phyloP scores from a whole-genome alignment of 2,329 filamentous ascomycete genomes.

The Pestalotiopsis fici region DNA sequence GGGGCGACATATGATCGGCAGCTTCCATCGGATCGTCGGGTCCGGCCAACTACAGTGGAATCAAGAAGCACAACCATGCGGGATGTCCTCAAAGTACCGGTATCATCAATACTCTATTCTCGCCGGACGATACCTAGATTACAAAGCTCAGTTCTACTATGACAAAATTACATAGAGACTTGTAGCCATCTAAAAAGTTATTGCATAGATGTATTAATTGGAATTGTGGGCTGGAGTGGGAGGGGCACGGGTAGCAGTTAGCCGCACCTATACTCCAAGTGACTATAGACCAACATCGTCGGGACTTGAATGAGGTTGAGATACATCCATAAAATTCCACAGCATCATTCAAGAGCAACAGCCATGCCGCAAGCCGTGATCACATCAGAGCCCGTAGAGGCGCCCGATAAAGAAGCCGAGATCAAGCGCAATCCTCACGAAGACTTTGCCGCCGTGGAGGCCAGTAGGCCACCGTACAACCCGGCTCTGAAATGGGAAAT shows the following conservation, averaged over 20 bases:
- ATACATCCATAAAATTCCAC: background rate
- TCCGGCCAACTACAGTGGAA: background rate
- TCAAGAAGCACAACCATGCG: background rate
- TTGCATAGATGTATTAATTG: too few relatives aligned
- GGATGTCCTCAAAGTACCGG: background rate
- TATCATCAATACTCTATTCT: too few relatives aligned
- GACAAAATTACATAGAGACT: too few relatives aligned
- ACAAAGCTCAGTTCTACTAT: too few relatives aligned
- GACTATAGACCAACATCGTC: background rate
- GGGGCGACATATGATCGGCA: background rate
- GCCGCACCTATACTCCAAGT: background rate
- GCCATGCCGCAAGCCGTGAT: background rate
- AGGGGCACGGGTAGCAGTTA: background rate
- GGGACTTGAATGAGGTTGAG: background rate
- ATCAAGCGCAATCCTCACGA: constrained; percentile 19
- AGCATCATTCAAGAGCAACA: background rate
- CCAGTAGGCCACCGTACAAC: constrained; percentile 4
- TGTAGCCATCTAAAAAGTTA: too few relatives aligned
- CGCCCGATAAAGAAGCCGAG: constrained; percentile 22
- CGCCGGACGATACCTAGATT: too few relatives aligned
- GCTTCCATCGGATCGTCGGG: constrained; percentile 3
- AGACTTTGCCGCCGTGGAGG: constrained; percentile 16
- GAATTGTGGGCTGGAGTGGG: background rate
- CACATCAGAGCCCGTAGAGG: constrained; percentile 13
- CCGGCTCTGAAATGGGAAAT: constrained; percentile 1